Evolutionary conservation across 2,329 filamentous ascomycete species (phyloP).

Genomic region (Cercospora sp.): DNA sequence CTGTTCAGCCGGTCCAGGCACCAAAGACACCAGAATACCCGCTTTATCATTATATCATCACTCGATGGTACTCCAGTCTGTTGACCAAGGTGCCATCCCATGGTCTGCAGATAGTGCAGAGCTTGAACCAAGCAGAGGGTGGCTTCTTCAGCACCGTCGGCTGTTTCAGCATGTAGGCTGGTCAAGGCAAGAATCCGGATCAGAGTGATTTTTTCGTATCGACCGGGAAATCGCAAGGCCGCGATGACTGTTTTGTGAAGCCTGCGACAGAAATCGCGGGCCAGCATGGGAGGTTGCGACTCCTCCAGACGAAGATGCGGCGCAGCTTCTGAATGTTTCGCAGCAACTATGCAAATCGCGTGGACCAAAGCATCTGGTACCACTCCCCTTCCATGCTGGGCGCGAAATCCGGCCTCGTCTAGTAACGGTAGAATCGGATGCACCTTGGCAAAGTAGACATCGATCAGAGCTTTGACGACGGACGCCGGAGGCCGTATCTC

Average conservation of each 20-base stretch:
- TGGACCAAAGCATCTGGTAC: constrained; percentile 46
- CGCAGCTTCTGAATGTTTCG: constrained; percentile 48
- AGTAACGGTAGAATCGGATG: constrained; percentile 51
- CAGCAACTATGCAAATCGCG: constrained; percentile 51
- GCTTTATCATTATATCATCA: constrained; percentile 41
- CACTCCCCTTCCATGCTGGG: constrained; percentile 39
- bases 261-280: constrained; percentile 48
- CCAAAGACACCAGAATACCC: constrained; percentile 54
- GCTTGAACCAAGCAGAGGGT: constrained; percentile 47
- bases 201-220: constrained; percentile 49
- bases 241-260: constrained; percentile 47
- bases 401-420: constrained; percentile 45
- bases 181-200: constrained; percentile 50
- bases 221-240: constrained; percentile 44
- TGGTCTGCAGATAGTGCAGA: constrained; percentile 52
- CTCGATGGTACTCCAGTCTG: constrained; percentile 25
- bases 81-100: constrained; percentile 48
- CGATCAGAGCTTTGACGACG: constrained; percentile 43
- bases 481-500: constrained; percentile 37
- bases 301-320: constrained; percentile 43
- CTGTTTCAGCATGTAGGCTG: constrained; percentile 50
- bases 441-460: constrained; percentile 49
- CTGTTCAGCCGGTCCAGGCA: constrained; percentile 51
- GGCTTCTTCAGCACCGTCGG: constrained; percentile 49
- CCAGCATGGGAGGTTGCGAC: constrained; percentile 37